These are phyloP conservation scores for Leccinum obscurum DNA, from an alignment of 768 basidiomycete species.

Conservation along the genomic window DNA sequence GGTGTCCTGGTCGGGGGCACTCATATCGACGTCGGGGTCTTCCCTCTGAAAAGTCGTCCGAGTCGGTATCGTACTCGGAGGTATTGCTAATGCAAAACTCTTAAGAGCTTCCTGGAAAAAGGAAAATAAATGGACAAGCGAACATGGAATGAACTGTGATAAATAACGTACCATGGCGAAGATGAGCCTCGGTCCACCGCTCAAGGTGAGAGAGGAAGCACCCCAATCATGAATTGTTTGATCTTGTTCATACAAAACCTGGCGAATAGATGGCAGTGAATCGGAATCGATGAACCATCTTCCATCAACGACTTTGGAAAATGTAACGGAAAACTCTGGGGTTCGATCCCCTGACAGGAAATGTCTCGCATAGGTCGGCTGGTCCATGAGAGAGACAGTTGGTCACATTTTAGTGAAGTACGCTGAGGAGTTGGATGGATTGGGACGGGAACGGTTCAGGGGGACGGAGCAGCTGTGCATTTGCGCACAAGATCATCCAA, in stretches of 20 bases:
- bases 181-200: not conserved
- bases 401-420: not conserved
- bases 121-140: not conserved
- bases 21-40: slow-evolving; percentile 30
- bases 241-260: not conserved
- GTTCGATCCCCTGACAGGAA: not conserved
- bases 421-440: not conserved
- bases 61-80: not conserved
- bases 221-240: not conserved
- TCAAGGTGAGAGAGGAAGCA: not conserved
- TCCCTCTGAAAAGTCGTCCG: not conserved
- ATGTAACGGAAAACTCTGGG: not conserved
- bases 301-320: not conserved
- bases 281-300: not conserved
- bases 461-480: not conserved
- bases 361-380: not conserved
- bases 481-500: too few species aligned
- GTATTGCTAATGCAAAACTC: not conserved
- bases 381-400: not conserved
- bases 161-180: not conserved
- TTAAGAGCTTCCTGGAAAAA: not conserved
- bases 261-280: not conserved
- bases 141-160: not conserved
- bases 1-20: slow-evolving; percentile 29
- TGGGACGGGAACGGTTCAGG: not conserved